Base-by-base conservation (phyloP, 768 basidiomycete genomes). In the Leccinum truebloodii region DNA sequence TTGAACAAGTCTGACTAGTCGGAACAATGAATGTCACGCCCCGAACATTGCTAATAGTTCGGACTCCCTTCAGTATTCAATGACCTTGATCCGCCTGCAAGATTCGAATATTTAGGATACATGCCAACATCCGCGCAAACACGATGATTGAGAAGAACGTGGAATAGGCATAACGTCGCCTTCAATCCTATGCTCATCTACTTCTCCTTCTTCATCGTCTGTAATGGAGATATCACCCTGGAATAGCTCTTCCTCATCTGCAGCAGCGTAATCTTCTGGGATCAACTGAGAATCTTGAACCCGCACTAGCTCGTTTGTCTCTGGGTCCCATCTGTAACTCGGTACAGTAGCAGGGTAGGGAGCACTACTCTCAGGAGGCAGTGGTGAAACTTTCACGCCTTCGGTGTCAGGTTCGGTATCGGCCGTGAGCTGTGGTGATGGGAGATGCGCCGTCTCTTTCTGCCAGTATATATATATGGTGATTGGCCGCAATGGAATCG, bases 271-370 rank as follows among this genome's bases (percentile, higher is more conserved):
- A 7, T 37, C 30, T 55, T n/a, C 52, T 28, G 16, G 51, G 12
- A 18, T 37, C 7, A 4, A 3, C 13, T 26, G 5, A 30, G 34
- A 4, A 28, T n/a, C 6, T 2, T 52, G 28, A 14, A 67, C 3
- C 28, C 4, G 59, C 2, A 57, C 34, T 6, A 69, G 14, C 9
- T 28, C 4, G 0, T 54, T 49, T 14, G 6, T 59, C 28, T n/a
- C 48, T 2, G 46, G 18, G 18, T 67, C 22, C 60, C 63, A 68
- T 50, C 26, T 61, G 46, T 69, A 67, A 48, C 57, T 60, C 16
- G 51, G 37, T 7, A 59, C 26, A 20, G 41, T 12, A 24, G 12
- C 18, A 1, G 24, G 18, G 1, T 52, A 30, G n/a, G 28, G 10
- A 51, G 20, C 14, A 6, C 3, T 10, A 16, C 2, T 22, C 24